Base-by-base conservation (phyloP, 2,329 filamentous ascomycete genomes). In the Trichothecium roseum region DNA sequence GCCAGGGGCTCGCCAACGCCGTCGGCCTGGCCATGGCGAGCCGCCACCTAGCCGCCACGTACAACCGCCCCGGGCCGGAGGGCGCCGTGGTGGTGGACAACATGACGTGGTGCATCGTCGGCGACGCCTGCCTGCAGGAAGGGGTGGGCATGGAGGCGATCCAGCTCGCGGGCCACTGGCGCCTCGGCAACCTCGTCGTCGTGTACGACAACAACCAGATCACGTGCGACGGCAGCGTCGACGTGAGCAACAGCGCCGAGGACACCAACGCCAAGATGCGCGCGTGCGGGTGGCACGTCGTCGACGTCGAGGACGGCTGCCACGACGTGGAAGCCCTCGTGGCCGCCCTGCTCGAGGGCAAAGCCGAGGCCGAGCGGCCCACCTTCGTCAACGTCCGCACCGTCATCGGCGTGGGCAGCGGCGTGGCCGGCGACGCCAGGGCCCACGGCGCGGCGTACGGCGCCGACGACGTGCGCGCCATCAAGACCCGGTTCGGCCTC, bases 151-250 rank as follows among this genome's bases (percentile, higher is more conserved):
- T 74, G 2, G 74, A 78, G 47, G 66, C 73, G 0, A 65, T 78
- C 32, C 64, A 64, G 4, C 61, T 74, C 5, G 72, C 72, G 5
- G 72, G 72, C 1, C 69, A 75, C 47, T 61, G 64, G 49, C 62
- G 59, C 42, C 56, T 78, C 8, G 66, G 69, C 52, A 77, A 77
- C 48, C 53, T 78, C 2, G 65, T 64, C 4, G 52, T 77, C 18
- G 67, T 75, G 32, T 77, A 77, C 42, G 73, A 77, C 43, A 76
- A 78, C 51, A 76, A 77, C 48, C 66, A 72, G 44, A 57, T 77
- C 32, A 75, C 71, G 5, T 76, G 72, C 44, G 72, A 76, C 38
- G 72, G 73, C 2, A 63, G 61, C 3, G 62, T 74, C 3, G 69
- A 74, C 34, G 45, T 57, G 16, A 47, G 54, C 66, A 73, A 71